Evolutionary conservation across 2,329 filamentous ascomycete genomes (phyloP), one percentile per base, ranked within the genome.

Genomic region (Exserohilum rostratum): DNA sequence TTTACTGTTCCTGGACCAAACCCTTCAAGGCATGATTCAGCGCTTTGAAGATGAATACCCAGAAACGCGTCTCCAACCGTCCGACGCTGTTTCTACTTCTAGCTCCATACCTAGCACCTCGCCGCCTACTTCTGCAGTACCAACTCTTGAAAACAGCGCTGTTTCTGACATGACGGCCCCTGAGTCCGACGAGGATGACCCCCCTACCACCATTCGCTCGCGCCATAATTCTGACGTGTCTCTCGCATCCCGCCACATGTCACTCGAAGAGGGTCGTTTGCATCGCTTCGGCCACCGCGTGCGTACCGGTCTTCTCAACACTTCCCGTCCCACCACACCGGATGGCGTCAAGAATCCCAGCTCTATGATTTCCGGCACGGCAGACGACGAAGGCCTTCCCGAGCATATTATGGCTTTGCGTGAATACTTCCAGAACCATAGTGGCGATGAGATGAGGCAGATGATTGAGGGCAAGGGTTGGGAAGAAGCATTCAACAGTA

Each of bases 41-140:
- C 89, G 95, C 25, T 99, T 98, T 71, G 95, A 98, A 74, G 90
- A 96, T 71, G 93, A 98, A 75, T 98, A 92, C 67, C 95, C 95
- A 0, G 93, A 98, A 70, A 96, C 90, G 0, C 87, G 91, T 31
- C 80, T 85, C 37, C 63, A 70, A 13, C 67, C 71, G 15, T 62
- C 63, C 25, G 69, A 74, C 12, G 53, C 60, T 7, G 61, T 60
- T 6, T 75, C 72, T 3, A 61, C 61, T 0, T 60, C 66, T 39
- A 75, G 70, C 50, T 75, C 70, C 34, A 44, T 65, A 29, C 66
- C 67, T 10, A 72, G 69, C 59, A 65, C 55, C 37, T 72, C 71
- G 3, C 69, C 66, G 2, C 66, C 68, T 7, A 57, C 61, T 46
- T 71, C 67, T 31, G 61, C 61, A 52, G 66, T 68, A 13, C 70